A percentile compares a stretch with the other conserved stretches of the same genome.
Conservation (phyloP, 768 basidiomycete genomes). For the Gautieria morchelliformis region DNA sequence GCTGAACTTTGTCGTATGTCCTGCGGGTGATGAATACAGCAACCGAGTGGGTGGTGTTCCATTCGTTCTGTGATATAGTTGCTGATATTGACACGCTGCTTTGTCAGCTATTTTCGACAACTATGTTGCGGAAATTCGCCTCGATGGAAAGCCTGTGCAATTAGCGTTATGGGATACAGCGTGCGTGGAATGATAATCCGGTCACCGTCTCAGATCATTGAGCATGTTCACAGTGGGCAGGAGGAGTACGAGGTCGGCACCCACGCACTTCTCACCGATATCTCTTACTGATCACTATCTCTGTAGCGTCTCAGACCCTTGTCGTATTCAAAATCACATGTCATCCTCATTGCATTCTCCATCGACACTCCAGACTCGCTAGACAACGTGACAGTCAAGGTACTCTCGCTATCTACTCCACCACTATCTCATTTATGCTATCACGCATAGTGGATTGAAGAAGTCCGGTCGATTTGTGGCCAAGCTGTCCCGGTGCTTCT, state of each 20-base stretch:
- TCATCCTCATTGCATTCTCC: slow-evolving; percentile 95
- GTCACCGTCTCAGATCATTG: not conserved
- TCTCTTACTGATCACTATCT: not conserved
- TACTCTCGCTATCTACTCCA: slow-evolving; percentile 21
- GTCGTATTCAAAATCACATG: slow-evolving; percentile 97
- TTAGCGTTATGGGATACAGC: slow-evolving; percentile 98
- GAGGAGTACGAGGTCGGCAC: slow-evolving; percentile 88
- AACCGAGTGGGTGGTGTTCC: slow-evolving; percentile 33
- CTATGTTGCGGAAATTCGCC: slow-evolving; percentile 94
- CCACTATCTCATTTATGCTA: slow-evolving; percentile 6
- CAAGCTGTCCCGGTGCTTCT: slow-evolving; percentile 86
- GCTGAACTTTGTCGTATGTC: slow-evolving; percentile 11
- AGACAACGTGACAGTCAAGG: slow-evolving; percentile 93
- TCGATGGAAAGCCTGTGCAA: slow-evolving; percentile 97
- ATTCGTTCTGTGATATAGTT: not conserved
- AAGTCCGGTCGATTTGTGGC: slow-evolving; percentile 95
- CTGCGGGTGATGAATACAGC: slow-evolving; percentile 19
- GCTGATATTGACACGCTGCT: not conserved
- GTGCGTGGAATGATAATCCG: slow-evolving; percentile 42
- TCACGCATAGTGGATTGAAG: slow-evolving; percentile 82
- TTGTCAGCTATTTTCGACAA: slow-evolving; percentile 89
- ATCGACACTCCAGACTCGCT: slow-evolving; percentile 95
- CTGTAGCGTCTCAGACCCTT: slow-evolving; percentile 82
- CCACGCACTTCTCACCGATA: not conserved
- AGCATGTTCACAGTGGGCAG: slow-evolving; percentile 58